Evolutionary conservation across 2,329 filamentous ascomycete species (phyloP), one percentile per base, ranked within the genome.

Genomic region (Beauveria bassiana): DNA sequence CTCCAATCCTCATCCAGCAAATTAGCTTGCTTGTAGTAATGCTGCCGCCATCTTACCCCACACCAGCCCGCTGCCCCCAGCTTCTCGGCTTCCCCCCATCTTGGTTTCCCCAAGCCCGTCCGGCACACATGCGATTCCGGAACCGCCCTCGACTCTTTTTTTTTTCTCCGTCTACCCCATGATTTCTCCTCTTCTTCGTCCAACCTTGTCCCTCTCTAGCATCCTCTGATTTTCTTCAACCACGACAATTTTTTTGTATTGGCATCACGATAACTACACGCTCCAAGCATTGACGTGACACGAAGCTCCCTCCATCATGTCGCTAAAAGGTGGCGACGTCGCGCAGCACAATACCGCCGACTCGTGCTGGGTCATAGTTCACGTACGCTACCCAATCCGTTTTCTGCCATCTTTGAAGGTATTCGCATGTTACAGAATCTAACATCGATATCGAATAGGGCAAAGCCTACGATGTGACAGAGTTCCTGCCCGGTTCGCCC

Each of bases 351-450:
- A 89, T 77, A 88, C 80, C 68, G 83, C 84, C 69, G 86, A 96
- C 68, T 93, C 90, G 56, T 96, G 92, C 77, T 96, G 92, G 92
- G 90, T 96, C 51, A 90, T 96, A 70, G 84, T 96, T 63, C 90
- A 96, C 75, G 90, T 85, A 74, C 58, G 50, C 58, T n/a, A 14
- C 43, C 22, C 38, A 31, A 34, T 42, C 28, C 14, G 8, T 10
- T 28, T 7, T 22, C 28, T 54, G n/a, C 40, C 22, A 18, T 16
- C 3, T 24, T 22, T 20, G 5, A 20, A 28, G 20, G n/a, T 12
- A n/a, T 10, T 31, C 14, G 6, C 22, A 16, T 14, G 5, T 14
- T 20, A 3, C n/a, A 53, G 1, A 47, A n/a, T 38, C 51, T 61
- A 38, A 61, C 51, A 28, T 26, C 34, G 54, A 34, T 43, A 64